These are phyloP conservation scores for Sanghuangporus weigelae DNA, from an alignment of 1,284 basidiomycete species.

Conservation along the genomic window DNA sequence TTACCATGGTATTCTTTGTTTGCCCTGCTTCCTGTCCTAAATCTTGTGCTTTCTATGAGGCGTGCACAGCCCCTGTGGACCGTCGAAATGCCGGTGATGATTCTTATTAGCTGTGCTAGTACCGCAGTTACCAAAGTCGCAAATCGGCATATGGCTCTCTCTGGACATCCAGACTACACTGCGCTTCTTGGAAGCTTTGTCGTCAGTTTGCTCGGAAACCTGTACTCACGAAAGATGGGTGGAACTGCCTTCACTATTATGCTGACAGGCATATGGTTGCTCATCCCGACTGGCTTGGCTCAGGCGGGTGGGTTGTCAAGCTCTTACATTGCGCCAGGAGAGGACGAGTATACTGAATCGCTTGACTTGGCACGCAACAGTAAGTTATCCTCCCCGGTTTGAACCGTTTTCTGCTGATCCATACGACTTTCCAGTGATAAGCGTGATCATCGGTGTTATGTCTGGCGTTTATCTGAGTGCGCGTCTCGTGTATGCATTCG, in stretches of 20 bases:
- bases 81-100: conserved; percentile 76
- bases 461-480: conserved; percentile 17
- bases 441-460: conserved; percentile 18
- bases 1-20: conserved; percentile 76
- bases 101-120: conserved; percentile 76
- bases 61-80: conserved; percentile 74
- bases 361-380: conserved; percentile 16
- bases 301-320: conserved; percentile 16
- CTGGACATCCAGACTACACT: conserved; percentile 67
- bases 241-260: conserved; percentile 88
- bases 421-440: conserved; percentile 11
- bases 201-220: conserved; percentile 75
- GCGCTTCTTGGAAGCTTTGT: conserved; percentile 85
- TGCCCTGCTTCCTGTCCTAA: conserved; percentile 80
- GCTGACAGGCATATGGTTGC: conserved; percentile 82
- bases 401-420: neutral
- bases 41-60: conserved; percentile 63
- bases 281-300: conserved; percentile 48
- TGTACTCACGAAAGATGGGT: conserved; percentile 81
- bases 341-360: conserved; percentile 17
- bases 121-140: conserved; percentile 76
- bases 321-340: conserved; percentile 11
- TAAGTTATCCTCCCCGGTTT: neutral
- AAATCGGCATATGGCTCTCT: conserved; percentile 33
- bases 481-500: conserved; percentile 13